Base-by-base conservation (phyloP, 768 basidiomycete species). In the Boletus vinaceobasis region DNA sequence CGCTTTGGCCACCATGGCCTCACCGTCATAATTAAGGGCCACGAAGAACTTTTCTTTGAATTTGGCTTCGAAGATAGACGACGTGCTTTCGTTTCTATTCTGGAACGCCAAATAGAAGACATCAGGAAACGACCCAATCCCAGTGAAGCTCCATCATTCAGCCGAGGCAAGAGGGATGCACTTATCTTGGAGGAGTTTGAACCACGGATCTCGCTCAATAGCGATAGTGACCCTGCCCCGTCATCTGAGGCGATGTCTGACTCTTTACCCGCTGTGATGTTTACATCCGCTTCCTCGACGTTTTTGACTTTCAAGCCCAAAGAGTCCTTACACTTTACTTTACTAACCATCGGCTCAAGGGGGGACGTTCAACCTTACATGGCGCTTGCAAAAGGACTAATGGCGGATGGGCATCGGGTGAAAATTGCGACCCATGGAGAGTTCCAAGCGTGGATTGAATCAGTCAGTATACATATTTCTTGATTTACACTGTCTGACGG, bases 341-440 rank as follows among this genome's bases (percentile, higher is more conserved):
- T 96, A 73, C 73, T 98, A 58, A 98, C 96, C 1, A 97, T 99
- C 61, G 96, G 96, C 7, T 94, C 93, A 21, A 82, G 96, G 48
- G 96, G 96, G 48, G 96, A 99, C 68, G 97, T 98, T 9, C 96
- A 99, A 71, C 96, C 96, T 11, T 99, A 98, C 67, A 98, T 99
- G 62, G 87, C 97, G 2, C 78, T 99, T 9, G 90, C 91, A 23
- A 97, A 95, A 70, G 95, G 93, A 0, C 73, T 96, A 26, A 86
- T 91, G 72, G 83, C 85, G 6, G 91, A 96, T 69, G 96, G 96
- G 0, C 96, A 99, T 71, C 80, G 75, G 39, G 87, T 86, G 54
- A 85, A 85, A 60, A 98, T 99, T 58, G 96, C 97, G 4, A 95
- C 93, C 9, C 96, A 99, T 62, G 88, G 86, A 23, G 97, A 98